These are phyloP conservation scores for Camillea tinctor DNA, from an alignment of 2,329 filamentous ascomycete species.

Conservation along the genomic window DNA sequence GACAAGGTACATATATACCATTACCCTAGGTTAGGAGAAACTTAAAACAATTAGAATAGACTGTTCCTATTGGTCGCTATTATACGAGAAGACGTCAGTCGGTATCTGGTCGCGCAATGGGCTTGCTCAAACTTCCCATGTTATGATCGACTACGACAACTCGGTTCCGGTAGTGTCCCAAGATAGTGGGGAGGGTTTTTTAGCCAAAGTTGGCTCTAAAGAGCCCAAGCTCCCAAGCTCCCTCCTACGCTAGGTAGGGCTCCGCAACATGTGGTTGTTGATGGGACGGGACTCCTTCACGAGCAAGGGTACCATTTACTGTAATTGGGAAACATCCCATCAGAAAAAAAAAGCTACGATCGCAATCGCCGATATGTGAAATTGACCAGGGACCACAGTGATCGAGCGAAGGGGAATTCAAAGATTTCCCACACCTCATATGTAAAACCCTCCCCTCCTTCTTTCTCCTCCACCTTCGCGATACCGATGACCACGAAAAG, in stretches of 20 bases:
- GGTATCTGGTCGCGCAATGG: neutral
- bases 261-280: too few relatives aligned
- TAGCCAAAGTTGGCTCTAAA: neutral
- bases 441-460: too few relatives aligned
- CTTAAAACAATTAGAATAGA: neutral
- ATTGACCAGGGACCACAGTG: neutral
- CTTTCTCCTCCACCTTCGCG: too few relatives aligned
- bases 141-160: neutral
- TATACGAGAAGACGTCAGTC: neutral
- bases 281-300: neutral
- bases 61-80: neutral
- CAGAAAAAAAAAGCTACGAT: neutral
- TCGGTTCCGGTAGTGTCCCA: neutral
- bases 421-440: neutral
- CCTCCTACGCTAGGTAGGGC: neutral
- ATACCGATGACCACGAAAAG: too few relatives aligned
- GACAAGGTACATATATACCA: too few relatives aligned
- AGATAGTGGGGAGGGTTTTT: neutral
- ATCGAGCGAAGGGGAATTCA: neutral
- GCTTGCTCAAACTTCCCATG: neutral
- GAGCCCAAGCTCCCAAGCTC: neutral
- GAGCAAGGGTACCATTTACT: neutral
- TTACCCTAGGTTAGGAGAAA: too few relatives aligned
- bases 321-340: neutral
- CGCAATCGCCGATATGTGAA: neutral